Base-by-base conservation (phyloP, 1,284 basidiomycete genomes). In the Microbotryomycetes sp. region DNA sequence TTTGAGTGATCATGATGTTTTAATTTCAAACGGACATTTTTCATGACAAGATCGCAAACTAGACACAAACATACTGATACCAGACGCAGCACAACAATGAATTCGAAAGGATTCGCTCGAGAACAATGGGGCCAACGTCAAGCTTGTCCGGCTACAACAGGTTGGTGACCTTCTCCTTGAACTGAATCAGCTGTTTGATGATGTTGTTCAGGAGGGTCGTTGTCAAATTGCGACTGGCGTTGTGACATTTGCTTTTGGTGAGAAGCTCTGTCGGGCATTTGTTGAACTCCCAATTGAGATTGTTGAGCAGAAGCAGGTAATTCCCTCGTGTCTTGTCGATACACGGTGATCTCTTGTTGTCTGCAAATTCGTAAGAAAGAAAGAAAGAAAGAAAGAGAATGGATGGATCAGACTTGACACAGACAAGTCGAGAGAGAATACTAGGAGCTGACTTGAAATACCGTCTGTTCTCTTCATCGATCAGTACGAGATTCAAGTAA, bases 401-500 rank as follows among this genome's bases (percentile, higher is more conserved):
- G 23, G 28, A 19, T 46, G 67, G 22, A n/a, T n/a, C n/a, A n/a
- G n/a, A n/a, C n/a, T n/a, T n/a, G n/a, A n/a, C n/a, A n/a, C n/a
- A n/a, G n/a, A n/a, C n/a, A 19, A 42, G 36, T 42, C 15, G 3
- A 9, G 25, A n/a, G 12, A 7, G 32, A 57, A n/a, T n/a, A n/a
- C n/a, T n/a, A n/a, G n/a, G n/a, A n/a, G n/a, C 64, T 22, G 25
- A 68, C 77, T 94, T 94, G 78, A 94, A 94, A 76, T 94, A 94
- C 67, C 92, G 80, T 71, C 92, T 80, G 76, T 97, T 97, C 81
- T 97, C 94, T 76, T 97, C 93, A 75, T 98, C 94, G 65, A 97
- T 92, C 25, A 71, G 82, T 3, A 98, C 96, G 42, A 98, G 80
- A 75, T 97, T 98, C 69, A 96, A 83, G 76, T 97, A 98, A 78